phyloP scores from a whole-genome alignment of 768 basidiomycete genomes.

The Pulveroboletus sp. region DNA sequence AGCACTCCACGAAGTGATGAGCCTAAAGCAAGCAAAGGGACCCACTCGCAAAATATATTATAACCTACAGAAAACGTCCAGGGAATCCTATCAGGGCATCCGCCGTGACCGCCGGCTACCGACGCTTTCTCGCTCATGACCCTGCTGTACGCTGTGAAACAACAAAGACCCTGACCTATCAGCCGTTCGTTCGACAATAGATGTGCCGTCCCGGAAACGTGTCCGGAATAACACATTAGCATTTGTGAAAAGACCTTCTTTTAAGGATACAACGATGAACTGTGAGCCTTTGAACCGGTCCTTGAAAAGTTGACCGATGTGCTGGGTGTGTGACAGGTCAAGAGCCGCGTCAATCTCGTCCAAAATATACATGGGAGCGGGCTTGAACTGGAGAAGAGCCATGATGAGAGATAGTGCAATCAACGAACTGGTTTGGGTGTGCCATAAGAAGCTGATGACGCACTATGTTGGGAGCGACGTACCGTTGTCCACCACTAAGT shows the following conservation, averaged over 20 bases:
- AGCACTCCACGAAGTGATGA: too few relatives aligned
- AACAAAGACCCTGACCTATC: slow-evolving; percentile 53
- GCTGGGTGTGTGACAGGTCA: slow-evolving; percentile 93
- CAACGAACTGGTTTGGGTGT: slow-evolving; percentile 61
- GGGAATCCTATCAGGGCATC: neutral
- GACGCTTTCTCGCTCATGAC: slow-evolving; percentile 3
- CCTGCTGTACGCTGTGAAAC: slow-evolving; percentile 26
- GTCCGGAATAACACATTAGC: slow-evolving; percentile 95
- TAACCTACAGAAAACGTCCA: slow-evolving; percentile 7
- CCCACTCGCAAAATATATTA: slow-evolving; percentile 4
- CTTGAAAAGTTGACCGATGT: slow-evolving; percentile 96
- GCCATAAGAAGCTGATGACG: neutral
- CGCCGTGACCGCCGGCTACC: slow-evolving; percentile 22
- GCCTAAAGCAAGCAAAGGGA: neutral
- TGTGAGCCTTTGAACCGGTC: slow-evolving; percentile 97
- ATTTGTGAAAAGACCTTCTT: slow-evolving; percentile 96
- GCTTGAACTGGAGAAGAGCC: slow-evolving; percentile 98
- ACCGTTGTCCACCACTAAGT: slow-evolving; percentile 96
- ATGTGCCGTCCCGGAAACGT: slow-evolving; percentile 91
- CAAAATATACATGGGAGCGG: slow-evolving; percentile 98
- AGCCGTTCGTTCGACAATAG: slow-evolving; percentile 77
- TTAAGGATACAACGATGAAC: slow-evolving; percentile 95
- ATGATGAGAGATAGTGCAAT: slow-evolving; percentile 98
- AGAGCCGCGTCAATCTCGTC: slow-evolving; percentile 98
- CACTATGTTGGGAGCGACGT: slow-evolving; percentile 19